A percentile compares a stretch with the other conserved stretches of the same genome.
Evolutionary conservation across 441 rosid species (phyloP).

Genomic region (Erysimum pusillum): DNA sequence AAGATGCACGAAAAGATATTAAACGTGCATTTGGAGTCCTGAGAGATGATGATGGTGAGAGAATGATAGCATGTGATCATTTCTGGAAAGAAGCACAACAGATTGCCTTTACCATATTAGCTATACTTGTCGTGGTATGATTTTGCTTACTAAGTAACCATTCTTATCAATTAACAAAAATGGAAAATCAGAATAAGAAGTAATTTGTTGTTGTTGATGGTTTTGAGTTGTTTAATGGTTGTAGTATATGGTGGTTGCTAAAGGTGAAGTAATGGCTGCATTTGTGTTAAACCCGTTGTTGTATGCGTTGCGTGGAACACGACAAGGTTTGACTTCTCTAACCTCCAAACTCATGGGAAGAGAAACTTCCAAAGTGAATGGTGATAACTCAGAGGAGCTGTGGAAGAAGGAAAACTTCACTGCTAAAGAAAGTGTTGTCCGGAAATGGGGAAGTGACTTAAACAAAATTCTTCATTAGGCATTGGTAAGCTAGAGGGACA

Average conservation of each 20-base stretch:
- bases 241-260: slow-evolving; percentile 78
- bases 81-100: slow-evolving; percentile 86
- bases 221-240: slow-evolving; percentile 37
- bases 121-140: slow-evolving; percentile 74
- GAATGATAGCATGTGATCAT: no score
- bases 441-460: slow-evolving; percentile 87
- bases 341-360: slow-evolving; percentile 59
- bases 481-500: no score
- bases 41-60: no score
- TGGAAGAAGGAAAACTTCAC: slow-evolving; percentile 53
- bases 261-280: slow-evolving; percentile 78
- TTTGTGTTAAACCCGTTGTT: slow-evolving; percentile 74
- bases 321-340: slow-evolving; percentile 61
- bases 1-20: no score
- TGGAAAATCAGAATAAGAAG: neutral
- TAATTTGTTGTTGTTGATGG: neutral
- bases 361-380: slow-evolving; percentile 38
- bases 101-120: slow-evolving; percentile 66
- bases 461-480: no score
- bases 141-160: neutral
- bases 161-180: neutral
- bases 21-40: no score
- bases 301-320: slow-evolving; percentile 70
- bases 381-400: slow-evolving; percentile 42
- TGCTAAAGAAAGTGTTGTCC: slow-evolving; percentile 79